These are phyloP conservation scores for Colletotrichum sansevieriae DNA, from an alignment of 2,329 filamentous ascomycete species.

Conservation along the genomic window DNA sequence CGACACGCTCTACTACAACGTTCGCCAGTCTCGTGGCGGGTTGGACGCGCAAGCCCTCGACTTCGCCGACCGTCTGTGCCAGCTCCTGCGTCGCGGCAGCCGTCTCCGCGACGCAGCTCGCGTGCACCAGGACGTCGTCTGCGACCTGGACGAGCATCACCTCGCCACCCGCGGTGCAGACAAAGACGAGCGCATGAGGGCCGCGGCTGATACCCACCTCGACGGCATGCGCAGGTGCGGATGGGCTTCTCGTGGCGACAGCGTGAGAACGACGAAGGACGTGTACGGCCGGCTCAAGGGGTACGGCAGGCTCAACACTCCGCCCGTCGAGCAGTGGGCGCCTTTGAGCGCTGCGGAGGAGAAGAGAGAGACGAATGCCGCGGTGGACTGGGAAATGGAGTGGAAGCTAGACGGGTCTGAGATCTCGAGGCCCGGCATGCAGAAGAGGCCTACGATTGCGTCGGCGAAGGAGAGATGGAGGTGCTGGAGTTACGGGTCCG, in stretches of 20 bases:
- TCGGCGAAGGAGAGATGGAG: constrained; percentile 45
- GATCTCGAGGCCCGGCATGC: constrained; percentile 23
- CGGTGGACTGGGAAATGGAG: constrained; percentile 34
- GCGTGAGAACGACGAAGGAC: constrained; percentile 24
- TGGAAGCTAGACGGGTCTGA: constrained; percentile 40
- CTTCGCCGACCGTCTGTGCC: constrained; percentile 48
- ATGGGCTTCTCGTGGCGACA: constrained; percentile 42
- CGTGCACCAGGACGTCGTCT: constrained; percentile 48
- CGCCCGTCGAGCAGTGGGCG: constrained; percentile 42
- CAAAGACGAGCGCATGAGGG: constrained; percentile 42
- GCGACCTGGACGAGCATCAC: constrained; percentile 44
- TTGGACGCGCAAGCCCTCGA: constrained; percentile 48
- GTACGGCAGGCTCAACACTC: constrained; percentile 43
- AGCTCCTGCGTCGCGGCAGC: constrained; percentile 46
- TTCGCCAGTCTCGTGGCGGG: constrained; percentile 50
- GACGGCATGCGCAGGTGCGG: constrained; percentile 45
- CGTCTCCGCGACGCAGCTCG: constrained; percentile 47
- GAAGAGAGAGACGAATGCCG: constrained; percentile 43
- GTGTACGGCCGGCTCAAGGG: constrained; percentile 39
- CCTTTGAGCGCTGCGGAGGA: constrained; percentile 33
- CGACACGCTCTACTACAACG: constrained; percentile 52
- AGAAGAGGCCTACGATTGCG: constrained; percentile 41
- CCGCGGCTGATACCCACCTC: constrained; percentile 42
- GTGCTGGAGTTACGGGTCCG: constrained; percentile 18
- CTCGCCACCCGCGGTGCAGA: constrained; percentile 19